Base-by-base conservation (phyloP, 2,329 filamentous ascomycete species). In the Cyphellophora attinorum region DNA sequence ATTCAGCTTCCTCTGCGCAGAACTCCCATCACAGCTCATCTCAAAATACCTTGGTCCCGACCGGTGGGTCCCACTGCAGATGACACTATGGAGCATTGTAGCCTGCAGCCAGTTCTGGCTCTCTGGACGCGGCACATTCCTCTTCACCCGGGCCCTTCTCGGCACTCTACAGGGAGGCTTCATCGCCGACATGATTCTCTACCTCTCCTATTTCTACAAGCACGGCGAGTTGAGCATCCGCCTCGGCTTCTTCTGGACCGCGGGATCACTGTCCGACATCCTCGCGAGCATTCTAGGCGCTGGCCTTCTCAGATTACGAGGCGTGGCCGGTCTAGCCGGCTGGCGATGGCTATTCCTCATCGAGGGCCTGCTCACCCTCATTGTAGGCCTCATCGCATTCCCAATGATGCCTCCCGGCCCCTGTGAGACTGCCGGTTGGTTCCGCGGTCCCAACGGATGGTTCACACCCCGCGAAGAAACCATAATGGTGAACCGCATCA, bases 391-490 rank as follows among this genome's bases (percentile, higher is more conserved):
- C 19, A 48, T 69, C 13, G 73, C 73, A 1, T 72, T 67, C 37
- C 60, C 76, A 30, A 79, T 76, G 52, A 69, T 81, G 36, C 75
- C 76, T 0, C 65, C 16, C 81, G 76, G 0, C 80, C 81, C 0
- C 80, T 76, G 0, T 68, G 76, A 33, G 85, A 81, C 10, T 29
- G 33, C 6, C 40, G 0, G 79, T 76, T 0, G 67, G 75, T 5
- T 31, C 11, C 13, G 36, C 8, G 12, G 2, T 35, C 29, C 30
- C 85, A 81, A 47, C 25, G 39, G 70, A 0, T 80, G 76, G 76
- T 80, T 79, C 50, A 69, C 49, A 3, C 70, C 76, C 29, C 65
- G 67, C 11, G 74, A 79, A 43, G 69, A 76, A 38, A 60, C 59
- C 14, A 78, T 80, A 38, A 64, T 79, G 2, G 71, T 79, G 25